A percentile compares a stretch with the other conserved stretches of the same genome.
Conservation (phyloP, 2,329 filamentous ascomycete genomes). For the Hymenoscyphus salicellus region DNA sequence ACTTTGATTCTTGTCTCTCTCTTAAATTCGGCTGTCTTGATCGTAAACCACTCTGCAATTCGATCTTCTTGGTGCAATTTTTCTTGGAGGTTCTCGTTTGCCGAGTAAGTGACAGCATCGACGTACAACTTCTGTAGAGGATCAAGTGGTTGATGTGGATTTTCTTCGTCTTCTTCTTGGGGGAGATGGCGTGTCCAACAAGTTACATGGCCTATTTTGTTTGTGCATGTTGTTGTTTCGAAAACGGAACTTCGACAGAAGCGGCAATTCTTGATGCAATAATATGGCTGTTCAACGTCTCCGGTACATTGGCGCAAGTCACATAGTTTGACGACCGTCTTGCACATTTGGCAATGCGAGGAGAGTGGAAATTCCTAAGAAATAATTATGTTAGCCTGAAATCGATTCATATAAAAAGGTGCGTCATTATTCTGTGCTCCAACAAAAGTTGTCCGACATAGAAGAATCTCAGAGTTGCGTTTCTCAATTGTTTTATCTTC, state of each 20-base stretch:
- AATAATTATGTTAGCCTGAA: background rate
- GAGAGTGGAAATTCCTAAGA: constrained; percentile 3
- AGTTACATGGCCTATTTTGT: constrained; percentile 4
- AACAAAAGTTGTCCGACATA: too few species aligned
- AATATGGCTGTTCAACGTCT: constrained; percentile 1
- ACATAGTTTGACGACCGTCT: constrained; percentile 2
- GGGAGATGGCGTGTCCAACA: constrained; percentile 12
- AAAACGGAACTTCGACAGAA: constrained; percentile 11
- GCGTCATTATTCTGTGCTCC: too few species aligned
- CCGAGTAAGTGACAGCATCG: constrained; percentile 12
- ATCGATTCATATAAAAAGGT: too few species aligned
- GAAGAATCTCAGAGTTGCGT: too few species aligned
- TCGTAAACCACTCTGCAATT: constrained; percentile 14
- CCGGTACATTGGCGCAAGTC: constrained; percentile 11
- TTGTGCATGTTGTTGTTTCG: constrained; percentile 2
- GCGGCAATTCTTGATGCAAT: constrained; percentile 7
- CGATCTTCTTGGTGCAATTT: constrained; percentile 10
- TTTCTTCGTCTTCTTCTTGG: constrained; percentile 8
- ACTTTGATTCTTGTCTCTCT: constrained; percentile 8
- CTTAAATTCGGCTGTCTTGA: constrained; percentile 4
- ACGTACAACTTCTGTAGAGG: constrained; percentile 10
- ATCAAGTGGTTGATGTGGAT: constrained; percentile 8
- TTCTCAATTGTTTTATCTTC: too few species aligned
- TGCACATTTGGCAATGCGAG: constrained; percentile 6
- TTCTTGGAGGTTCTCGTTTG: constrained; percentile 3